Conservation (phyloP, 2,329 filamentous ascomycete genomes). For the Aphanocladium album region DNA sequence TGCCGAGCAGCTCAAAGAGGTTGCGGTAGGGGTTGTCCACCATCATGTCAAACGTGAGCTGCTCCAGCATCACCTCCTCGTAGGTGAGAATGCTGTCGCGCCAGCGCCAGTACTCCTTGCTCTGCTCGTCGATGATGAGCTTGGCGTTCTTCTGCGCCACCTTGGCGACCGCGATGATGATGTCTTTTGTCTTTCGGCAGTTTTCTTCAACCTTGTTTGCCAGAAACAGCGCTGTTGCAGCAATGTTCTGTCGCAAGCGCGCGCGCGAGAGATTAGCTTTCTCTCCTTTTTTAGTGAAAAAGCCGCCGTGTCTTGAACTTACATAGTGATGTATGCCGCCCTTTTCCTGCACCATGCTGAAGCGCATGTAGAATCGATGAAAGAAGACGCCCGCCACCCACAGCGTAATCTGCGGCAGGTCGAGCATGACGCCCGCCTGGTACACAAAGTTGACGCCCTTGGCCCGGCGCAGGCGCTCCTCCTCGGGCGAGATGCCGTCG, state of each 20-base stretch:
- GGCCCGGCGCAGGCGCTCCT: constrained; percentile 74
- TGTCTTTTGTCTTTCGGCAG: constrained; percentile 88
- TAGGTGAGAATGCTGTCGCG: constrained; percentile 87
- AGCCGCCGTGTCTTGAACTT: constrained; percentile 28
- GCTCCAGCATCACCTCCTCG: constrained; percentile 88
- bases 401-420: constrained; percentile 85
- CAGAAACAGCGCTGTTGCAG: constrained; percentile 85
- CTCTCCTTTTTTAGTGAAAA: background rate
- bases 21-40: constrained; percentile 82
- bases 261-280: constrained; percentile 14
- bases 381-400: constrained; percentile 93
- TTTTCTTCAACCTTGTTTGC: constrained; percentile 98
- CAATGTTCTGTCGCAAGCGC: constrained; percentile 57
- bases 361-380: constrained; percentile 92
- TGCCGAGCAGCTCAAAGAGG: constrained; percentile 74
- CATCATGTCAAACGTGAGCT: constrained; percentile 88
- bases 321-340: constrained; percentile 87
- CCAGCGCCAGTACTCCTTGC: constrained; percentile 98
- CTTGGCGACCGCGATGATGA: constrained; percentile 89
- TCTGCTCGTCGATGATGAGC: constrained; percentile 89
- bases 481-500: constrained; percentile 70
- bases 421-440: constrained; percentile 87
- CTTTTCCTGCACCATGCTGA: constrained; percentile 70
- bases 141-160: constrained; percentile 92
- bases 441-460: constrained; percentile 97